Evolutionary conservation across 2,329 filamentous ascomycete species (phyloP).

Genomic region (Xylariaceae sp.): DNA sequence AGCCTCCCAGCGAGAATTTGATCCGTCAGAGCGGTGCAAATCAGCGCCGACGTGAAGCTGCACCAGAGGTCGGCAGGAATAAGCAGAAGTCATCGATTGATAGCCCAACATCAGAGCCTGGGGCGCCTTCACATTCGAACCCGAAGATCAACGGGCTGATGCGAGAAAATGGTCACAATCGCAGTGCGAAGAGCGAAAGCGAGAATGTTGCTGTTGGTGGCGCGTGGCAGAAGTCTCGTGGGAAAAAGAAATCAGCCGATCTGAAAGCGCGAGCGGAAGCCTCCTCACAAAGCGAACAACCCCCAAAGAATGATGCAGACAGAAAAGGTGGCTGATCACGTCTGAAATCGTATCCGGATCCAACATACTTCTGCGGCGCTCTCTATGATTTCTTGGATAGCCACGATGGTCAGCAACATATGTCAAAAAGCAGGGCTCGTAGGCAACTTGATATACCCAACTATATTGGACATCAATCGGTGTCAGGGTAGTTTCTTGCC

Average conservation of each 20-base stretch:
- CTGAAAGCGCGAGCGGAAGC: slow-evolving; percentile 44
- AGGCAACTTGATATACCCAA: slow-evolving; percentile 20
- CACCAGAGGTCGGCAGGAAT: slow-evolving; percentile 20
- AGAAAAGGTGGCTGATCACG: slow-evolving; percentile 56
- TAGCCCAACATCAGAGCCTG: slow-evolving; percentile 18
- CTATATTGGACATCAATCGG: slow-evolving; percentile 11
- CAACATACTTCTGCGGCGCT: slow-evolving; percentile 8
- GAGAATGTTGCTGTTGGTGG: slow-evolving; percentile 35
- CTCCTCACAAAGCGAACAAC: slow-evolving; percentile 46
- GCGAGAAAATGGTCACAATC: slow-evolving; percentile 51
- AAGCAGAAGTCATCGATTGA: slow-evolving; percentile 30
- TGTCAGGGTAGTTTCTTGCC: not conserved
- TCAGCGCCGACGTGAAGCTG: slow-evolving; percentile 16
- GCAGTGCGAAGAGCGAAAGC: slow-evolving; percentile 52
- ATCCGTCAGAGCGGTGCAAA: slow-evolving; percentile 6
- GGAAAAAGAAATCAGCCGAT: slow-evolving; percentile 48
- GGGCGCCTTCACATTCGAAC: slow-evolving; percentile 20
- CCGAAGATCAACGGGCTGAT: slow-evolving; percentile 37
- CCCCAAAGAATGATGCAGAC: slow-evolving; percentile 56
- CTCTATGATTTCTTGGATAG: slow-evolving; percentile 28
- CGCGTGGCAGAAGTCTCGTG: slow-evolving; percentile 56
- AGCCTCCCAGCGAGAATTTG: slow-evolving; percentile 26
- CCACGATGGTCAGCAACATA: slow-evolving; percentile 8
- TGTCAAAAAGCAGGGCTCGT: slow-evolving; percentile 10
- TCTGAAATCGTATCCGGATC: slow-evolving; percentile 2